phyloP scores from a whole-genome alignment of 345 rosid species.

The Eucalyptus sp. region DNA sequence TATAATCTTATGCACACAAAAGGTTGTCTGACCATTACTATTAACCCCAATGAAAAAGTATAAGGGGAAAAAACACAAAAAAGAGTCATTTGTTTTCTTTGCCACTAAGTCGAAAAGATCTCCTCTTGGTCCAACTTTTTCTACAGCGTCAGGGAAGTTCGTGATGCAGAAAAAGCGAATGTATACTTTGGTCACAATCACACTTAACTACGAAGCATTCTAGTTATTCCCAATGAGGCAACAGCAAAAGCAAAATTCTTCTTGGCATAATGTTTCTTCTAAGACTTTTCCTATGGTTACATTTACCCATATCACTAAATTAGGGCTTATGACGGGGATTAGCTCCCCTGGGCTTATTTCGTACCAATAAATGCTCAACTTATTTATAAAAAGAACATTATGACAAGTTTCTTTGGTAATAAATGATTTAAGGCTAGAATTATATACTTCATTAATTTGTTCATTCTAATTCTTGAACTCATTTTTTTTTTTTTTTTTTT shows the following conservation, averaged over 20 bases:
- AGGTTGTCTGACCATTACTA: not conserved
- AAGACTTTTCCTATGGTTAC: not conserved
- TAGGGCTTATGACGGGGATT: not conserved
- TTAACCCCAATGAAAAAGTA: not conserved
- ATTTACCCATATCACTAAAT: not conserved
- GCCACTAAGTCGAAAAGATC: no score
- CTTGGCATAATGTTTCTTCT: not conserved
- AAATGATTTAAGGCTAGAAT: not conserved
- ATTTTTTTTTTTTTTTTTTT: not conserved
- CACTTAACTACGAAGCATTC: not conserved
- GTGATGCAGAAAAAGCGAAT: no score
- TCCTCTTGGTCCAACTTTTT: no score
- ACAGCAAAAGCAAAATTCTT: not conserved
- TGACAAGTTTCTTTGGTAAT: not conserved
- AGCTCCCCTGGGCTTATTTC: not conserved
- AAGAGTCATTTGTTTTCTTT: no score
- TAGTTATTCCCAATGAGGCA: not conserved
- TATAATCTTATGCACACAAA: not conserved
- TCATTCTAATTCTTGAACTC: not conserved
- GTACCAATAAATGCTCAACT: not conserved
- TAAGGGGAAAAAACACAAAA: not conserved
- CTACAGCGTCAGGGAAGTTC: no score
- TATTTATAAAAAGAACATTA: not conserved
- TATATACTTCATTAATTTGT: not conserved
- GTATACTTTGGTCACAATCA: not conserved